Evolutionary conservation across 1,139 yeast genomes (phyloP).

Genomic region (Blastobotrys arbuscula): DNA sequence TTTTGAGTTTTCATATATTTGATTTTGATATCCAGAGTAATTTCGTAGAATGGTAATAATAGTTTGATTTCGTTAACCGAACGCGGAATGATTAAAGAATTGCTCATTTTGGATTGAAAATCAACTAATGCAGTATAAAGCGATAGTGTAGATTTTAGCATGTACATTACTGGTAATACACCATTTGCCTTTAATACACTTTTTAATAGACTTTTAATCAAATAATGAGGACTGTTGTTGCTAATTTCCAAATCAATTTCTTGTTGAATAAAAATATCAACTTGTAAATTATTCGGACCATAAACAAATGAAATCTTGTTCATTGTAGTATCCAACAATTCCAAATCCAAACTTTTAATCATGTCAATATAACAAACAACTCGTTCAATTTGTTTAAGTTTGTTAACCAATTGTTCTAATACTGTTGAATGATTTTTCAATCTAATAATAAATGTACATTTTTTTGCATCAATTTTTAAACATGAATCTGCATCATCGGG

Average conservation of each 20-base stretch:
- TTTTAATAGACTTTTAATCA: constrained; percentile 24
- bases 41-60: constrained; percentile 10
- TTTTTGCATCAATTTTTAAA: constrained; percentile 23
- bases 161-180: constrained; percentile 28
- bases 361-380: constrained; percentile 30
- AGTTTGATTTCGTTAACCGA: constrained; percentile 19
- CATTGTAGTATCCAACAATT: constrained; percentile 29
- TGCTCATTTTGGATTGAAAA: constrained; percentile 11
- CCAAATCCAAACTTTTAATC: constrained; percentile 24
- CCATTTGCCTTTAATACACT: constrained; percentile 24
- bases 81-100: constrained; percentile 14
- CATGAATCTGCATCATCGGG: constrained; percentile 19
- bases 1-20: not conserved
- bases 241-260: constrained; percentile 17
- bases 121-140: constrained; percentile 25
- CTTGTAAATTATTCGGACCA: constrained; percentile 15
- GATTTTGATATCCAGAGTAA: constrained; percentile 1
- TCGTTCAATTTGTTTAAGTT: constrained; percentile 27
- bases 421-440: constrained; percentile 15
- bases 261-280: constrained; percentile 1
- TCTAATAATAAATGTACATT: constrained; percentile 22
- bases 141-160: constrained; percentile 27
- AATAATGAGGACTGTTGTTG: constrained; percentile 24
- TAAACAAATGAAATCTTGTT: constrained; percentile 26
- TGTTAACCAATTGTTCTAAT: constrained; percentile 18